A percentile compares a stretch with the other conserved stretches of the same genome.
Evolutionary conservation across 1,139 yeast species (phyloP).

Genomic region (Debaryomyces nepalensis): DNA sequence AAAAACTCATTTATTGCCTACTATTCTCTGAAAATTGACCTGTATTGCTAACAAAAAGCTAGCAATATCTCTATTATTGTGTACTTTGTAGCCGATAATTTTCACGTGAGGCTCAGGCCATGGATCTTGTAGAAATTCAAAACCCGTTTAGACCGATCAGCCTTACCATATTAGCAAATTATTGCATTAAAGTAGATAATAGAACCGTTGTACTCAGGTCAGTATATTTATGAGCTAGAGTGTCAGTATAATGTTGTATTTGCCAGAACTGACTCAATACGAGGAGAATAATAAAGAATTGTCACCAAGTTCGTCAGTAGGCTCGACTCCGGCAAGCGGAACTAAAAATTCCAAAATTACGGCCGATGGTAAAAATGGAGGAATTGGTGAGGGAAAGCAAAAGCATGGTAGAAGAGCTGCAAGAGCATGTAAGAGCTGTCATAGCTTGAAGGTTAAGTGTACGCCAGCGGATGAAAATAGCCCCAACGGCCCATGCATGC

Average conservation of each 20-base stretch:
- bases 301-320: conserved; percentile 10
- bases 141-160: conserved; percentile 2
- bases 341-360: not conserved
- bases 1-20: conserved; percentile 9
- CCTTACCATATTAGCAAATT: not conserved
- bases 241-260: conserved; percentile 5
- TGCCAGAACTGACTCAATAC: conserved; percentile 1
- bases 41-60: too few relatives aligned
- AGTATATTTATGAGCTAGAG: not conserved
- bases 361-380: not conserved
- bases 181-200: not conserved
- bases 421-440: conserved; percentile 79
- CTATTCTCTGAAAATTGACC: not conserved
- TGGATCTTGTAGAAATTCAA: not conserved
- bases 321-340: conserved; percentile 4
- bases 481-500: conserved; percentile 68
- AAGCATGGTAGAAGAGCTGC: conserved; percentile 29
- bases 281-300: conserved; percentile 2
- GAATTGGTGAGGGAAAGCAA: conserved; percentile 20
- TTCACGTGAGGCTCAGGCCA: conserved; percentile 1
- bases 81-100: not conserved
- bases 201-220: not conserved
- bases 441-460: conserved; percentile 79
- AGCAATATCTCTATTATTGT: not conserved
- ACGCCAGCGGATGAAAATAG: conserved; percentile 66